Evolutionary conservation across 805 yeast species (phyloP).

Genomic region (Sporopachydermia lactativora): DNA sequence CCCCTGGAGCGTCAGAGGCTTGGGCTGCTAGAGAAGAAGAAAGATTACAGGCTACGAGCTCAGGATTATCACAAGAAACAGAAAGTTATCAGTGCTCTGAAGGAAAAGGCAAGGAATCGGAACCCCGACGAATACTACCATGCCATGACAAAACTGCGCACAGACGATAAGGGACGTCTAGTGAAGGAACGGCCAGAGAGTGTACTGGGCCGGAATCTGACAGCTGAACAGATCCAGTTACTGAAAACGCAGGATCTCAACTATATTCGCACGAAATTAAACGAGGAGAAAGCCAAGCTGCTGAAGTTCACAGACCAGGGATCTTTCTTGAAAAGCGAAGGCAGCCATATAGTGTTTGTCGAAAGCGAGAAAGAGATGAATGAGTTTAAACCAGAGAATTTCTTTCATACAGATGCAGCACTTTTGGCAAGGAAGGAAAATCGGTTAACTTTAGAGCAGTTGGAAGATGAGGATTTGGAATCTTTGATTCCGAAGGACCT

Average conservation of each 20-base stretch:
- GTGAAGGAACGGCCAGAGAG: constrained; percentile 37
- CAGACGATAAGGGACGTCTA: constrained; percentile 59
- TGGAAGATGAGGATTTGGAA: constrained; percentile 21
- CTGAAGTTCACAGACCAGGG: constrained; percentile 32
- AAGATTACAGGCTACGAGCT: constrained; percentile 63
- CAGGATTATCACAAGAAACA: constrained; percentile 46
- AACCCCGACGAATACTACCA: constrained; percentile 96
- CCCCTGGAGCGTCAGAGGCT: constrained; percentile 54
- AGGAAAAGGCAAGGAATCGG: constrained; percentile 54
- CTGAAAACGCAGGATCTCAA: constrained; percentile 85
- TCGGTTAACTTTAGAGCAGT: constrained; percentile 48
- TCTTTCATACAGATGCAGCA: constrained; percentile 56
- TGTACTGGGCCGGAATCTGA: constrained; percentile 24
- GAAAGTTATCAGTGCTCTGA: constrained; percentile 49
- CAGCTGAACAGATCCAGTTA: constrained; percentile 63
- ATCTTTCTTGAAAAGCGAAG: constrained; percentile 39
- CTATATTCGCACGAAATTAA: constrained; percentile 66
- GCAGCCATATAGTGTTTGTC: constrained; percentile 79
- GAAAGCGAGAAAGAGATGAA: constrained; percentile 43
- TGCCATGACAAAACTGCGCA: constrained; percentile 64
- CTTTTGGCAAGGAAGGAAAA: constrained; percentile 55
- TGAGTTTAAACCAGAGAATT: constrained; percentile 45
- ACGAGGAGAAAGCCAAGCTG: constrained; percentile 52
- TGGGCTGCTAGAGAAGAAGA: constrained; percentile 90
- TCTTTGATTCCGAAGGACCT: constrained; percentile 16